Evolutionary conservation across 2,329 filamentous ascomycete species (phyloP).

Genomic region (Botrytis galanthina): DNA sequence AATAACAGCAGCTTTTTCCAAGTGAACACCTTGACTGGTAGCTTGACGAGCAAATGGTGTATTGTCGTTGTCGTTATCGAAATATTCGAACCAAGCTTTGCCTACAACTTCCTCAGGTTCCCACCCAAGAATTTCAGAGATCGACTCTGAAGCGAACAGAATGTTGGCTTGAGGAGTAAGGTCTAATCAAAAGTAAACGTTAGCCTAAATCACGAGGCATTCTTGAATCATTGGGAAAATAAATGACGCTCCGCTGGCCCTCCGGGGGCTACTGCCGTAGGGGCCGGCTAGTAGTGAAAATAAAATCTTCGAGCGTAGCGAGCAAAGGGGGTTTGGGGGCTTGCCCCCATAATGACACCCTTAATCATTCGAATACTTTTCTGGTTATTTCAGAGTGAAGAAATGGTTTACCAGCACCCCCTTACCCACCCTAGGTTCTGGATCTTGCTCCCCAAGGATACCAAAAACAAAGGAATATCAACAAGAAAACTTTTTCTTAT

Average conservation of each 20-base stretch:
- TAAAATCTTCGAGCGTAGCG: background rate
- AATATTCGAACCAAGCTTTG: conserved; percentile 80
- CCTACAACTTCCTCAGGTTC: conserved; percentile 72
- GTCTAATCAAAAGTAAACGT: conserved; percentile 49
- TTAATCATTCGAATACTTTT: background rate
- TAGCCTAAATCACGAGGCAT: conserved; percentile 23
- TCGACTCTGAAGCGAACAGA: conserved; percentile 79
- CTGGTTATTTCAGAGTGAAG: background rate
- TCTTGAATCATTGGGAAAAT: conserved; percentile 18
- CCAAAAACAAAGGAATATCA: background rate
- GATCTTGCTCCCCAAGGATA: background rate
- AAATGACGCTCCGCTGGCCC: background rate
- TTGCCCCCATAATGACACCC: background rate
- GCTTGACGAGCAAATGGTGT: conserved; percentile 66
- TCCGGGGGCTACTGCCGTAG: background rate
- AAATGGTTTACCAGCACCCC: background rate
- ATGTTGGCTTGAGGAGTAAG: conserved; percentile 73
- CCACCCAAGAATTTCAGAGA: conserved; percentile 80
- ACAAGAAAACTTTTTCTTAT: background rate
- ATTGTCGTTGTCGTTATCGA: conserved; percentile 68
- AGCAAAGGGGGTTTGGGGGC: background rate
- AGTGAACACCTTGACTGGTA: conserved; percentile 68
- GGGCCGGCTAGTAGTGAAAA: background rate
- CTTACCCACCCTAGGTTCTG: background rate
- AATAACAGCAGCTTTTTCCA: conserved; percentile 82